Evolutionary conservation across 768 basidiomycete genomes (phyloP).

Genomic region (Udeniomyces megalosporus): DNA sequence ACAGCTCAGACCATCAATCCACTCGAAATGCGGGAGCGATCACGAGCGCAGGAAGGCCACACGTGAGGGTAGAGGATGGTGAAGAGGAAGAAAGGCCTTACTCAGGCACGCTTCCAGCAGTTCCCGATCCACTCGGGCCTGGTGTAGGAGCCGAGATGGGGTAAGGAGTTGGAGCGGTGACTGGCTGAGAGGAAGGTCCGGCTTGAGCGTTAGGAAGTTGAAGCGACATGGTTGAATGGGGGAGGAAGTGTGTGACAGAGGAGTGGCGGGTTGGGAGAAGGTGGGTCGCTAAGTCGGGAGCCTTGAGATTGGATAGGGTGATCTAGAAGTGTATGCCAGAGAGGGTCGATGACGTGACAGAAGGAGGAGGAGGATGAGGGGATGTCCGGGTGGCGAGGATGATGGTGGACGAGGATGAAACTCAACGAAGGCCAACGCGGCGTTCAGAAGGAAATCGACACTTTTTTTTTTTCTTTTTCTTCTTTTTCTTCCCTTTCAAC

Average conservation of each 20-base stretch:
- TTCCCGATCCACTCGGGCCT: not conserved
- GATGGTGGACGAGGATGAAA: too few relatives aligned
- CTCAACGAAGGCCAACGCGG: too few relatives aligned
- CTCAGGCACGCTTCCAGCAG: constrained; percentile 9
- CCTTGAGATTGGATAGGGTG: too few relatives aligned
- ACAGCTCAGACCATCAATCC: not conserved
- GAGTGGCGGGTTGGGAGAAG: too few relatives aligned
- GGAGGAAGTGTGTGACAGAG: not conserved
- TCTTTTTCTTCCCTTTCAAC: too few relatives aligned
- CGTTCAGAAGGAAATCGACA: too few relatives aligned
- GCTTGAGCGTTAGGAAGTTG: not conserved
- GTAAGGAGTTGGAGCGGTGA: not conserved
- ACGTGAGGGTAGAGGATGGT: not conserved
- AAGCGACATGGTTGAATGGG: not conserved
- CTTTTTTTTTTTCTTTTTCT: too few relatives aligned
- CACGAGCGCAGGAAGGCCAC: not conserved
- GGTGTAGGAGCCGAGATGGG: constrained; percentile 10
- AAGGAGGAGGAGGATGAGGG: too few relatives aligned
- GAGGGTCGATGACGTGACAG: too few relatives aligned
- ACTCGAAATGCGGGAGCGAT: not conserved
- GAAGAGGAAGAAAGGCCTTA: not conserved
- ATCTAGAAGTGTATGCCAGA: too few relatives aligned
- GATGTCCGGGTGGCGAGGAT: too few relatives aligned
- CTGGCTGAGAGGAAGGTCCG: not conserved
- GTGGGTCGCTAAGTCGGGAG: too few relatives aligned